Evolutionary conservation across 1,284 basidiomycete species (phyloP).

Genomic region (Ceratobasidium sp.): DNA sequence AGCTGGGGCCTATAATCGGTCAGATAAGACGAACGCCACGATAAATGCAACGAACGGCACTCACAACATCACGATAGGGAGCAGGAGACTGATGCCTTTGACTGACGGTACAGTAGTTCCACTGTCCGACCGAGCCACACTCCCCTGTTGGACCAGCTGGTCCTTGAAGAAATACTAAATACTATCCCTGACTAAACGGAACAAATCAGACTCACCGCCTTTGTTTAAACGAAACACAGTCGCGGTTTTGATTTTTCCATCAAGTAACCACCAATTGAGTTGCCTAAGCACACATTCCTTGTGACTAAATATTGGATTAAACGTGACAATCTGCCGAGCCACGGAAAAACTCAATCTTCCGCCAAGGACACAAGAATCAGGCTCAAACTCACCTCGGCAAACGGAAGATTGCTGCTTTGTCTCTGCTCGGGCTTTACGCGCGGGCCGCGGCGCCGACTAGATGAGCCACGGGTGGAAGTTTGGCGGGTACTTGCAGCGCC

Average conservation of each 20-base stretch:
- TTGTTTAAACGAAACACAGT: constrained; percentile 24
- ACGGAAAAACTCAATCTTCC: neutral
- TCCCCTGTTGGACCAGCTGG: constrained; percentile 27
- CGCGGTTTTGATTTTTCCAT: neutral
- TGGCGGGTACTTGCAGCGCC: neutral
- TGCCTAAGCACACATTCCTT: constrained; percentile 29
- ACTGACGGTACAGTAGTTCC: constrained; percentile 13
- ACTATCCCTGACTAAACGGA: too few species aligned
- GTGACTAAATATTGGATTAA: constrained; percentile 23
- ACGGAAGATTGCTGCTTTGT: constrained; percentile 10
- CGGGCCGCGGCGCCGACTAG: neutral
- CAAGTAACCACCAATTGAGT: constrained; percentile 36
- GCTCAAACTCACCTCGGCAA: constrained; percentile 9
- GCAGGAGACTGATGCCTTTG: constrained; percentile 6
- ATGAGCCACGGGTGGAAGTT: constrained; percentile 4
- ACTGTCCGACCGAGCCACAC: constrained; percentile 33
- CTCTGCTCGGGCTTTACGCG: constrained; percentile 15
- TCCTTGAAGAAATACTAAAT: too few species aligned
- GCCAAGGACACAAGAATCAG: neutral
- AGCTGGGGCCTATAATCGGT: neutral
- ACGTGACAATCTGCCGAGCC: constrained; percentile 22
- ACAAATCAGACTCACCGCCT: too few species aligned
- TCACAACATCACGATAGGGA: constrained; percentile 20
- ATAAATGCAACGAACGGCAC: neutral
- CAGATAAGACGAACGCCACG: neutral